phyloP scores from a whole-genome alignment of 2,329 filamentous ascomycete species.

The Venturia pyrina region DNA sequence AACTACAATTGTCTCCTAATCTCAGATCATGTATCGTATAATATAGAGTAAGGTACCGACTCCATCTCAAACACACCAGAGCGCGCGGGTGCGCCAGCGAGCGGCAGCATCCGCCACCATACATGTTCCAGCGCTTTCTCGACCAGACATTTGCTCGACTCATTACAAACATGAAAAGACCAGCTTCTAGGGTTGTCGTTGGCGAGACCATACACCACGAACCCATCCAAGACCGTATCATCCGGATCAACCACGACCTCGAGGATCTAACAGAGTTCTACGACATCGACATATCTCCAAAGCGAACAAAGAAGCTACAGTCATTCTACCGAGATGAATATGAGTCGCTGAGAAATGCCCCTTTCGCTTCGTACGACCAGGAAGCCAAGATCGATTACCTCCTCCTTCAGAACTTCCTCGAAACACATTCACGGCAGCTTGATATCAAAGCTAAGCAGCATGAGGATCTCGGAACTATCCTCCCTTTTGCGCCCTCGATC shows the following conservation, averaged over 20 bases:
- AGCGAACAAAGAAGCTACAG: conserved; percentile 30
- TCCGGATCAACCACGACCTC: conserved; percentile 34
- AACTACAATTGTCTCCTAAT: background rate
- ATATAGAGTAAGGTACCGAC: background rate
- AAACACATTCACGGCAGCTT: conserved; percentile 24
- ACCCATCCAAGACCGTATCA: background rate
- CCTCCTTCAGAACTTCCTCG: conserved; percentile 39
- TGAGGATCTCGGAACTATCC: conserved; percentile 28
- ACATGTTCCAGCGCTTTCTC: background rate
- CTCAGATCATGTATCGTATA: background rate
- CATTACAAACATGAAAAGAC: background rate
- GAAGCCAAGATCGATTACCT: conserved; percentile 40
- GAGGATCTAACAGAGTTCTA: conserved; percentile 40
- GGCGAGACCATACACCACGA: background rate
- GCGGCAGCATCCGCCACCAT: background rate
- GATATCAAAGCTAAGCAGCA: conserved; percentile 30
- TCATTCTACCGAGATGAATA: conserved; percentile 36
- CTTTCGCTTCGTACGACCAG: conserved; percentile 31
- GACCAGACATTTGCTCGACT: background rate
- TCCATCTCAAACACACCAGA: background rate
- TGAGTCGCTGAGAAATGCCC: conserved; percentile 22
- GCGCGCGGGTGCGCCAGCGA: background rate
- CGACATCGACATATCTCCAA: conserved; percentile 36
- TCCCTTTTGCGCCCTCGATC: conserved; percentile 37
- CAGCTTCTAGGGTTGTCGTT: background rate